These are phyloP conservation scores for Cyphellophora europaea DNA, from an alignment of 2,329 filamentous ascomycete species.

Conservation along the genomic window DNA sequence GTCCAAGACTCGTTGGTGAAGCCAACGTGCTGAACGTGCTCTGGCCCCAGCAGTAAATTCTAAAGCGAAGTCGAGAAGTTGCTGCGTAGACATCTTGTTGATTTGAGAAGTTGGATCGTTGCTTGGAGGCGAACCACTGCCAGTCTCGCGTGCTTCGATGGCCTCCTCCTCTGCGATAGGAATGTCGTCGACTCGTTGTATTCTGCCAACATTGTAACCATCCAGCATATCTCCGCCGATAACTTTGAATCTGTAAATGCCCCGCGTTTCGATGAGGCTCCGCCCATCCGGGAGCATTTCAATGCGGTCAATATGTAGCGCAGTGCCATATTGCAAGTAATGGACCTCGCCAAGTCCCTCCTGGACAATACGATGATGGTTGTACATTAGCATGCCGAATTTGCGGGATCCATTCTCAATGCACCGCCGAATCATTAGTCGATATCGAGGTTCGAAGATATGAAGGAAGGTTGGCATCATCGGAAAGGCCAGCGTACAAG, in stretches of 20 bases:
- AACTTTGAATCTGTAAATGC: conserved; percentile 68
- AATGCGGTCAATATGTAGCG: conserved; percentile 65
- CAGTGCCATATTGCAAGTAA: conserved; percentile 68
- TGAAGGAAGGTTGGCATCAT: conserved; percentile 77
- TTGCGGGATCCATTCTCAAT: conserved; percentile 59
- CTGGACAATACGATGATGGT: conserved; percentile 43
- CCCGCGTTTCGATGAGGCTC: conserved; percentile 69
- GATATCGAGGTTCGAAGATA: conserved; percentile 86
- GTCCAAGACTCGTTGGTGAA: conserved; percentile 60
- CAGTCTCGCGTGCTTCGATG: conserved; percentile 61
- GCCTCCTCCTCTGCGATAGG: conserved; percentile 70
- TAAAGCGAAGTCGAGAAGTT: conserved; percentile 56
- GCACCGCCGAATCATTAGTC: conserved; percentile 75
- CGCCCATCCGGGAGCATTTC: conserved; percentile 70
- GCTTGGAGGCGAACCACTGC: conserved; percentile 24
- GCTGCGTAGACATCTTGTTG: conserved; percentile 57
- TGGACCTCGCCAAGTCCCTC: conserved; percentile 41
- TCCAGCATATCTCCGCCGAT: conserved; percentile 56
- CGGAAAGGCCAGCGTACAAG: conserved; percentile 75
- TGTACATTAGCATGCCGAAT: conserved; percentile 79
- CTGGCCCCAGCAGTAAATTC: conserved; percentile 63
- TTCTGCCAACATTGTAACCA: conserved; percentile 67
- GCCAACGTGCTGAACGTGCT: conserved; percentile 61
- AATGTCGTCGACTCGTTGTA: conserved; percentile 74
- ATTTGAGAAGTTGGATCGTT: conserved; percentile 28